Evolutionary conservation across 306 rosid genomes (phyloP).

Genomic region (Fragaria vesca): DNA sequence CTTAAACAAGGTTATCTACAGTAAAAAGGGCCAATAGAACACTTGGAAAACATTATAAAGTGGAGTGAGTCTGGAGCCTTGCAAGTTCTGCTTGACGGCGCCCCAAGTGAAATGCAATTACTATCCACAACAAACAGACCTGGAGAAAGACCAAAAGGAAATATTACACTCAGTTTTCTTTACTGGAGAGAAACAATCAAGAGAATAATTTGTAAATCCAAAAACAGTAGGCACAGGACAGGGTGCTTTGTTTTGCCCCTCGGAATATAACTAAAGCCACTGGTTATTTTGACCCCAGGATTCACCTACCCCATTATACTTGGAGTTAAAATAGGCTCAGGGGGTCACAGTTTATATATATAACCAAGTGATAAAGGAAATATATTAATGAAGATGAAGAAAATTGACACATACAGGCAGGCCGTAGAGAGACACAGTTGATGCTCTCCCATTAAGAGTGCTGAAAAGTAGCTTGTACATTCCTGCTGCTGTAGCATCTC

Average conservation of each 20-base stretch:
- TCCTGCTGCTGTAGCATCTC: slow-evolving; percentile 96
- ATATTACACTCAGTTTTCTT: slow-evolving; percentile 4
- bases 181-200: neutral
- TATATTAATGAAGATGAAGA: neutral
- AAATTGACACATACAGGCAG: slow-evolving; percentile 62
- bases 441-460: slow-evolving; percentile 56
- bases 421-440: slow-evolving; percentile 69
- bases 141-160: slow-evolving; percentile 34
- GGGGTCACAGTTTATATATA: neutral
- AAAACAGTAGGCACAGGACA: slow-evolving; percentile 5
- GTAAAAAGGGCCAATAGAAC: slow-evolving; percentile 3
- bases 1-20: neutral
- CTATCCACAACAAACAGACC: slow-evolving; percentile 79
- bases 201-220: neutral
- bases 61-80: slow-evolving; percentile 35
- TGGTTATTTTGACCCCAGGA: neutral
- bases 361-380: slow-evolving; percentile 1
- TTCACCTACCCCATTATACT: neutral
- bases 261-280: neutral
- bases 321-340: neutral
- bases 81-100: slow-evolving; percentile 72
- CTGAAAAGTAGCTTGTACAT: slow-evolving; percentile 78
- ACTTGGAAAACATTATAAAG: slow-evolving; percentile 28
- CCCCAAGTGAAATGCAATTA: slow-evolving; percentile 73
- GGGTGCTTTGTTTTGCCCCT: neutral